A percentile compares a stretch with the other conserved stretches of the same genome.
Conservation (phyloP, 192 early-diverging fungal species). For the Globomyces pollinis-pini region DNA sequence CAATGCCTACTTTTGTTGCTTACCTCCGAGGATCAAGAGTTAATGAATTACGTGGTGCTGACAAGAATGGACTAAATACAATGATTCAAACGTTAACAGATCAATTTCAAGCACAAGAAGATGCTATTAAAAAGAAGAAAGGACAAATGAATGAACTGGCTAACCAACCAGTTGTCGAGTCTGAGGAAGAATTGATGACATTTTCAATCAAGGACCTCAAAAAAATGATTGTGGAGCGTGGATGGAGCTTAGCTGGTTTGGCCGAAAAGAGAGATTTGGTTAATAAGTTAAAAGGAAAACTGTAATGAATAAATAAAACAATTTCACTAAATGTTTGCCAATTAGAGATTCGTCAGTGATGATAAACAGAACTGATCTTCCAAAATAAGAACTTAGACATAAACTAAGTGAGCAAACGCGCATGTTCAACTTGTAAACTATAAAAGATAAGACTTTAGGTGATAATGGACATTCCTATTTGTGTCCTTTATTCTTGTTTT, state of each 20-base stretch:
- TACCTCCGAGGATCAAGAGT: conserved; percentile 62
- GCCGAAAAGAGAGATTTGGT: conserved; percentile 46
- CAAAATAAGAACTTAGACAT: too few species aligned
- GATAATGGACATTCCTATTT: too few species aligned
- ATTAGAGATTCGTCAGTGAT: too few species aligned
- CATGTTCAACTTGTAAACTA: too few species aligned
- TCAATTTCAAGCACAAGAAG: background rate
- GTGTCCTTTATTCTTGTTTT: too few species aligned
- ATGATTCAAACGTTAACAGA: conserved; percentile 38
- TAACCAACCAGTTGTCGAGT: conserved; percentile 22
- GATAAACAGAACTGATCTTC: too few species aligned
- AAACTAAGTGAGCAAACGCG: too few species aligned
- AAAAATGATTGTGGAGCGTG: conserved; percentile 39
- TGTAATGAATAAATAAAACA: too few species aligned
- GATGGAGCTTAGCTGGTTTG: conserved; percentile 28
- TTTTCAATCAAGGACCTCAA: conserved; percentile 42
- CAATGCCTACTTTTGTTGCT: conserved; percentile 69
- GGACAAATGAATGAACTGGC: background rate
- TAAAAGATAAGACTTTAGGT: too few species aligned
- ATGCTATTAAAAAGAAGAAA: background rate
- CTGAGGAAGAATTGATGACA: conserved; percentile 38
- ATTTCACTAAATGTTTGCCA: too few species aligned
- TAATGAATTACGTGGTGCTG: conserved; percentile 64
- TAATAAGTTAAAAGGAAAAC: conserved; percentile 16
- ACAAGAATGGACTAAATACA: conserved; percentile 48